Evolutionary conservation across 148 eudicot species (phyloP).

Genomic region (Hydrangea macrophylla): DNA sequence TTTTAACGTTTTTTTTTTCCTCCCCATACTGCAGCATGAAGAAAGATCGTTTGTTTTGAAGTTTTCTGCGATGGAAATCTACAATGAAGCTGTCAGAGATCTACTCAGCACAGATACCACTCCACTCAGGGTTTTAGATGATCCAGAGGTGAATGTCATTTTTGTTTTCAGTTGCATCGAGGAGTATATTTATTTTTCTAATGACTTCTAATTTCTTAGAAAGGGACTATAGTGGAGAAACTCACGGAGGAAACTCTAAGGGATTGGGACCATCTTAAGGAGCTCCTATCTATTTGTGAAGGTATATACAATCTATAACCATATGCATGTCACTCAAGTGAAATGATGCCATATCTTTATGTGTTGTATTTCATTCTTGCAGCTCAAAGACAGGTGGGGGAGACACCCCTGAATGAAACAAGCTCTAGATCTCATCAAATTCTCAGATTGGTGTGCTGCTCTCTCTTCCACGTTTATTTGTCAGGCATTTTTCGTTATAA

Average conservation of each 20-base stretch:
- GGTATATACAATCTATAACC: slow-evolving; percentile 34
- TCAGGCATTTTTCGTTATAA: background rate
- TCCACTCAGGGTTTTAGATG: slow-evolving; percentile 79
- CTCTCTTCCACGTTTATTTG: background rate
- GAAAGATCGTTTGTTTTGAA: slow-evolving; percentile 85
- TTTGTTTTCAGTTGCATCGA: slow-evolving; percentile 10
- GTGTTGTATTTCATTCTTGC: slow-evolving; percentile 15
- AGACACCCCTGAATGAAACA: slow-evolving; percentile 83
- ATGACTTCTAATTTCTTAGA: slow-evolving; percentile 33
- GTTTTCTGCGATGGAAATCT: slow-evolving; percentile 94
- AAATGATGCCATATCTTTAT: background rate
- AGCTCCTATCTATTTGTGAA: slow-evolving; percentile 82
- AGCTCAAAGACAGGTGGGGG: slow-evolving; percentile 91
- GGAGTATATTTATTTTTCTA: slow-evolving; percentile 9
- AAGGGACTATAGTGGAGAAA: slow-evolving; percentile 86
- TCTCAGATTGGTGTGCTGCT: slow-evolving; percentile 62
- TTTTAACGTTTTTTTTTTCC: background rate
- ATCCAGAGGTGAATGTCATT: slow-evolving; percentile 65
- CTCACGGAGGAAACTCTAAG: slow-evolving; percentile 80
- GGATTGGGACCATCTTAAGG: slow-evolving; percentile 78
- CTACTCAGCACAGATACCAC: slow-evolving; percentile 68
- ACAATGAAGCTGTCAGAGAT: slow-evolving; percentile 93
- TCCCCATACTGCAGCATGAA: slow-evolving; percentile 55
- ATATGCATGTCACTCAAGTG: background rate
- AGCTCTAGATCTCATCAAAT: slow-evolving; percentile 97